Base-by-base conservation (phyloP, 129 eudicot species). In the Flaveria robusta region DNA sequence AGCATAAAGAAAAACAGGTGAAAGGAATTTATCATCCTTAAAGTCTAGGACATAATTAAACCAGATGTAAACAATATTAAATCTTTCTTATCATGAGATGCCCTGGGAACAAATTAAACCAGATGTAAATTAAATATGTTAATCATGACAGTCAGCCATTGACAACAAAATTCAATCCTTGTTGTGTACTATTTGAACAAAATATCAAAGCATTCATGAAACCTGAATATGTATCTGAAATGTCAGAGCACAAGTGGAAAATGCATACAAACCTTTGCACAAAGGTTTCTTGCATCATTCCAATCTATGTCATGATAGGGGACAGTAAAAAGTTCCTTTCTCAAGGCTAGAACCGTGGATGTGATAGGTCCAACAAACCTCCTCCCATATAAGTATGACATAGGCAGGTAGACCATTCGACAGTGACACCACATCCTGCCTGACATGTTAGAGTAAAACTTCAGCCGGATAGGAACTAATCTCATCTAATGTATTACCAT, bases 351-450 rank as follows among this genome's bases (percentile, higher is more conserved):
- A 77, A 90, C 83, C 31, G 91, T 88, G 46, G 93, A 81, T 60
- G 97, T 93, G 45, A 93, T 88, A 42, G 96, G 97, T 70, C 96
- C 98, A 66, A 93, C 97, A 84, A 90, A 88, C 75, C 96, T 88
- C 91, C 86, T 93, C 70, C 97, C 98, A 70, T 93, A 93, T 68
- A 93, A 63, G 83, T 90, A 93, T 49, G 96, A 93, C 97, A 93
- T 90, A 65, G 98, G 98, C 73, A 93, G 82, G 80, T 93, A 93
- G 70, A 93, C 98, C 98, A 93, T 90, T 37, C 98, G 86, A 80
- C 97, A 93, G 79, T 93, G 97, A 77, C 98, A 93, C 98, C 97
- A 93, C 97, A 93, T 90, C 79, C 93, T 87, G 87, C 98, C 98
- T 93, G 89, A 82, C 80, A 47, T 14, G 31, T 31, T 11, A 34